Evolutionary conservation across 495 filamentous ascomycete species (phyloP).

Genomic region (Jackrogersella minutella): DNA sequence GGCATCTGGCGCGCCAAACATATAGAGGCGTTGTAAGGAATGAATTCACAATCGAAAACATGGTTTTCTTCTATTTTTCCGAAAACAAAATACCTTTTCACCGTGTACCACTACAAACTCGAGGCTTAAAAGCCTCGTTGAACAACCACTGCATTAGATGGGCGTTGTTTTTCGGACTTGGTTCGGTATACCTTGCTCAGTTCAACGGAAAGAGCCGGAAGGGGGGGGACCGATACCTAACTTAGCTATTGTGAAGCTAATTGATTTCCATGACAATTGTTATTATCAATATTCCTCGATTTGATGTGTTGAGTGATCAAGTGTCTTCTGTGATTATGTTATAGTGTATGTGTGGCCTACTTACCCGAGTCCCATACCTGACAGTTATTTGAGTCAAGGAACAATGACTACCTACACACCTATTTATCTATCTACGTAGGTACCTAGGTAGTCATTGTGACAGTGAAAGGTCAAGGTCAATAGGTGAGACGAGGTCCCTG

Average conservation of each 20-base stretch:
- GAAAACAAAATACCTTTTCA: no score
- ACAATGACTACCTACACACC: no score
- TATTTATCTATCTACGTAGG: no score
- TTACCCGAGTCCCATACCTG: no score
- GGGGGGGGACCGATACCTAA: constrained; percentile 35
- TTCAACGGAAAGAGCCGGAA: constrained; percentile 10
- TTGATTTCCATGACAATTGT: not conserved
- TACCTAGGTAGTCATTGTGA: no score
- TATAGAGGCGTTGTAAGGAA: constrained; percentile 34
- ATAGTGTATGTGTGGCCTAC: no score
- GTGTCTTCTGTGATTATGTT: no score
- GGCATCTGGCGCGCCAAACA: constrained; percentile 1
- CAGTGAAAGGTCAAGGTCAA: no score
- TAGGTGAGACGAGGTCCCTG: no score
- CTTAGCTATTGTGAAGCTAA: constrained; percentile 12
- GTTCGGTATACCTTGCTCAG: constrained; percentile 24
- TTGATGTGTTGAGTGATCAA: not conserved
- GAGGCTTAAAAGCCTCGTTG: not conserved
- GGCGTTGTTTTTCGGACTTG: constrained; percentile 36
- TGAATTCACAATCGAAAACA: constrained; percentile 16
- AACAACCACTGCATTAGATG: constrained; percentile 44
- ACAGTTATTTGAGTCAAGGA: no score
- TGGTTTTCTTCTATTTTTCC: no score
- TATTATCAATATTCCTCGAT: not conserved
- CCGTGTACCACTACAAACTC: constrained; percentile 37